Evolutionary conservation across 805 yeast genomes (phyloP).

Genomic region (Maudiozyma pseudohumilis): DNA sequence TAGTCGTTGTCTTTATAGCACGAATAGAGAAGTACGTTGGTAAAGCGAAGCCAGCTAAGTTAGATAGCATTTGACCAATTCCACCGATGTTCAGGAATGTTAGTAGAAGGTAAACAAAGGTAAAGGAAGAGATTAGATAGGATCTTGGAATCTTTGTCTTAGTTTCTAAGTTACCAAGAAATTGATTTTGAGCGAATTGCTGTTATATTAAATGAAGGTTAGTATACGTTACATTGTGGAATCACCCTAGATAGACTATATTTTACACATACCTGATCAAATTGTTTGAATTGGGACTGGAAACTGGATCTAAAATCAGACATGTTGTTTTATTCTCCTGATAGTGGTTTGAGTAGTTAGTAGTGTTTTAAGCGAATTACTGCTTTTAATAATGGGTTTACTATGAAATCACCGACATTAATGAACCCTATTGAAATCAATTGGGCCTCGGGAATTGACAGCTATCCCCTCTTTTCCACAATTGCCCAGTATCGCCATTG

Average conservation of each 20-base stretch:
- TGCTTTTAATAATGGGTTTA: no score
- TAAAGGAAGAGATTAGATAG: conserved; percentile 63
- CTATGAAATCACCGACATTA: no score
- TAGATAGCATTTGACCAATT: conserved; percentile 85
- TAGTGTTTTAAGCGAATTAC: no score
- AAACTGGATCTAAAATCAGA: conserved; percentile 38
- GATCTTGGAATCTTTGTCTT: conserved; percentile 64
- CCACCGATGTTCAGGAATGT: conserved; percentile 90
- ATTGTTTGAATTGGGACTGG: conserved; percentile 36
- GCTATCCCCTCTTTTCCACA: no score
- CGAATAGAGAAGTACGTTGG: conserved; percentile 84
- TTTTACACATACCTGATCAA: conserved; percentile 14
- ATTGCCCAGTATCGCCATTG: no score
- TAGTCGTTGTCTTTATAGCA: conserved; percentile 64
- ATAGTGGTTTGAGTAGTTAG: no score
- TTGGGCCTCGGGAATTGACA: no score
- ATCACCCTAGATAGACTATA: not conserved
- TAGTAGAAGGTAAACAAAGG: conserved; percentile 57
- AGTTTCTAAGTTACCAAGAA: conserved; percentile 34
- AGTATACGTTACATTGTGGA: not conserved
- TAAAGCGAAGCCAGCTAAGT: conserved; percentile 79
- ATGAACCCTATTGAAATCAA: no score
- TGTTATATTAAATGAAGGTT: conserved; percentile 2
- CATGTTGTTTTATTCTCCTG: no score
- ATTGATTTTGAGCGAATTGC: conserved; percentile 26